These are phyloP conservation scores for Corchorus olitorius DNA, from an alignment of 345 rosid genomes.

Conservation along the genomic window DNA sequence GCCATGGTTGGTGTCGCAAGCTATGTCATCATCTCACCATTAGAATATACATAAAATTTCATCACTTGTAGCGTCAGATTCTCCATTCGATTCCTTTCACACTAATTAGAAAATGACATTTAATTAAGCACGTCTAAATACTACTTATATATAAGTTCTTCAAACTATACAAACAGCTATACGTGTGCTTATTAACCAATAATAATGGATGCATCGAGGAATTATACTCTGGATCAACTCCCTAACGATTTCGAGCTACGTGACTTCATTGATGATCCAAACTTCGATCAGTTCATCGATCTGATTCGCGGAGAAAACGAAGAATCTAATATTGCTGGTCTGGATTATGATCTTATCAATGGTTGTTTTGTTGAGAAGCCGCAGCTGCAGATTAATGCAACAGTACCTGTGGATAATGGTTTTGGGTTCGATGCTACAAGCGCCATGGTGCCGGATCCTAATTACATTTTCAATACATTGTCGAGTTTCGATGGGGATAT, in stretches of 20 bases:
- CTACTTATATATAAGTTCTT: neutral
- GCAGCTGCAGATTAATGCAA: slow-evolving; percentile 29
- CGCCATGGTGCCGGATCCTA: slow-evolving; percentile 32
- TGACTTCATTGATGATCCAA: slow-evolving; percentile 54
- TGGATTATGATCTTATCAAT: slow-evolving; percentile 38
- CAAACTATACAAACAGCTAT: neutral
- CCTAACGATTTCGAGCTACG: slow-evolving; percentile 42
- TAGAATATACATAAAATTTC: neutral
- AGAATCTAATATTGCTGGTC: slow-evolving; percentile 22
- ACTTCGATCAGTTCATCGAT: slow-evolving; percentile 58
- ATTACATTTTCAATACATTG: slow-evolving; percentile 32
- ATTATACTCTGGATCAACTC: slow-evolving; percentile 25
- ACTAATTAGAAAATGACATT: neutral
- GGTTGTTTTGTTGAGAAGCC: slow-evolving; percentile 32
- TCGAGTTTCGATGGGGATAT: slow-evolving; percentile 42
- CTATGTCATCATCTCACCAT: neutral
- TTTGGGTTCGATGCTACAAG: slow-evolving; percentile 23
- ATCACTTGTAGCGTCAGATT: neutral
- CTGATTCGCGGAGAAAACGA: slow-evolving; percentile 55
- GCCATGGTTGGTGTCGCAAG: neutral
- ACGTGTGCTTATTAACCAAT: neutral
- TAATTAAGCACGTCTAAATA: neutral
- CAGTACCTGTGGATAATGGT: slow-evolving; percentile 26
- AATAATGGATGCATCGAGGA: slow-evolving; percentile 18
- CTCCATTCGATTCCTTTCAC: slow-evolving; percentile 11